Conservation (phyloP, 2,329 filamentous ascomycete species). For the Trichoderma pleuroti region DNA sequence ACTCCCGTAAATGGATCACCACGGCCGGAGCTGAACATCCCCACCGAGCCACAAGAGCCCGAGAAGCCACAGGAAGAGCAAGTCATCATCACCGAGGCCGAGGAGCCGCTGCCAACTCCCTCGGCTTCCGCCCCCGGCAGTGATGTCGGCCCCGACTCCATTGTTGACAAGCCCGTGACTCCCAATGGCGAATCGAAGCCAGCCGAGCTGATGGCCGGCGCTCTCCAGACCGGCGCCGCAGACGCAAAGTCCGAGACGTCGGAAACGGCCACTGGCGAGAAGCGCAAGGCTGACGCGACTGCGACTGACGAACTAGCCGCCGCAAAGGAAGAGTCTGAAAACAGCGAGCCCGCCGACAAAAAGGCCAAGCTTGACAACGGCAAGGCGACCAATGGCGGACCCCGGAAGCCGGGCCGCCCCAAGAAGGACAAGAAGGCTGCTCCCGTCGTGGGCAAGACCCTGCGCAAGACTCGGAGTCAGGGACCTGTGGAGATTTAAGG, state of each 20-base stretch:
- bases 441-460: conserved; percentile 35
- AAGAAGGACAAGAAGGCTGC: conserved; percentile 39
- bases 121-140: conserved; percentile 24
- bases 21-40: conserved; percentile 34
- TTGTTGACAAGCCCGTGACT: conserved; percentile 15
- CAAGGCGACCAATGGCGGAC: conserved; percentile 21
- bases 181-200: conserved; percentile 16
- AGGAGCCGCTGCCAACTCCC: conserved; percentile 25
- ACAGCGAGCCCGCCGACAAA: conserved; percentile 35
- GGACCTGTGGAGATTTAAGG: conserved; percentile 33
- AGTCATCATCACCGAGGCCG: conserved; percentile 26
- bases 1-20: conserved; percentile 37
- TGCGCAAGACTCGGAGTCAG: conserved; percentile 43
- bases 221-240: conserved; percentile 5
- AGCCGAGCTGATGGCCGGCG: conserved; percentile 22
- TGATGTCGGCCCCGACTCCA: conserved; percentile 19
- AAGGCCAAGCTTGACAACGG: conserved; percentile 40
- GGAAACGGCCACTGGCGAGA: conserved; percentile 28
- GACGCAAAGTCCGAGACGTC: conserved; percentile 7
- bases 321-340: conserved; percentile 27
- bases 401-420: conserved; percentile 28
- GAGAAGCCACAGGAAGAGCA: conserved; percentile 29
- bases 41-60: conserved; percentile 27
- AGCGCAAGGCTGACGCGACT: conserved; percentile 36
- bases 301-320: conserved; percentile 21